Base-by-base conservation (phyloP, 345 rosid species). In the Lepidium didymum region DNA sequence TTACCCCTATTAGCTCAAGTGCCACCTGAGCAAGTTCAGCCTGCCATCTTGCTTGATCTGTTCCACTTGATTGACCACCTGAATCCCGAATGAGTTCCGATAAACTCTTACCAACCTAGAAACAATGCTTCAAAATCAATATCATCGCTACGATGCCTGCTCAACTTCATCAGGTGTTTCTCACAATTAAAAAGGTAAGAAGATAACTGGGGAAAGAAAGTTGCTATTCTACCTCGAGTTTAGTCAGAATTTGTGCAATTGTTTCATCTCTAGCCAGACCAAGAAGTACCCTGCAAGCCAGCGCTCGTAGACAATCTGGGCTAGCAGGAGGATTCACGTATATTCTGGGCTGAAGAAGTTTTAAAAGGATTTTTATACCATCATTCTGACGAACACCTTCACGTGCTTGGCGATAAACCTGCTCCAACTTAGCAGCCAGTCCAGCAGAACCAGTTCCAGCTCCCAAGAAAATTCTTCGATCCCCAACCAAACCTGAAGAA, bases 401-500 rank as follows among this genome's bases (percentile, higher is more conserved):
- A 69, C 99, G 90, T 45, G 99, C 99, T 75, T 80, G 91, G 72
- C 97, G 82, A 83, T 94, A 94, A 55, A 87, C 96, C 75, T 89
- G 96, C 77, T 94, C 99, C 84, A 94, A 82, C 76, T 91, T 93
- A 27, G 99, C 92, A 70, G 99, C 97, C 77, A 94, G 96, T 57
- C 99, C 99, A 52, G 99, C 95, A 69, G 83, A 87, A 72, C 99
- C 99, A n/a, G 99, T 86, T 65, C 95, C 99, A 58, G 87, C 86
- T 75, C 99, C 97, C 73, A 94, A 79, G 72, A 86, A 91, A 80
- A 94, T 94, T 73, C 97, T 87, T 37, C 96, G 80, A 77, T 91
- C 97, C 62, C 99, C 99, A 67, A 94, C 99, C 81, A 94, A 81
- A 68, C 99, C 91, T 44, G 97, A 94, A 36, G 96, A 64, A 61